A percentile compares a stretch with the other conserved stretches of the same genome.
phyloP scores from a whole-genome alignment of 2,329 filamentous ascomycete species.

The Coniochaeta sp. region DNA sequence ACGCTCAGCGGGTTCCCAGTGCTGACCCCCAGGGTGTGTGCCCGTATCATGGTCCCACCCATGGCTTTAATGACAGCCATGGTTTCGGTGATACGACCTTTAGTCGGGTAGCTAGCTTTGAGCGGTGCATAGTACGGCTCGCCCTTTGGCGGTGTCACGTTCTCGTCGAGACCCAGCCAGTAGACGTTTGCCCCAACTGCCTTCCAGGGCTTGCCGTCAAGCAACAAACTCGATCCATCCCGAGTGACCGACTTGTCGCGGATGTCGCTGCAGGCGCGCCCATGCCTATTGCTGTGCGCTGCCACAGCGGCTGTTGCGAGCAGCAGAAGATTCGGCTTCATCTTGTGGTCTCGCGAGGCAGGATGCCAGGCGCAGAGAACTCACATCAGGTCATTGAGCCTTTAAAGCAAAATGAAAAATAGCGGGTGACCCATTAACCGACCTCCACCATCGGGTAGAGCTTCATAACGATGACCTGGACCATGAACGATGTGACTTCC shows the following conservation, averaged over 20 bases:
- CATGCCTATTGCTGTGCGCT: not conserved
- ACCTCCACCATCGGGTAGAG: not conserved
- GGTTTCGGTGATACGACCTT: conserved; percentile 34
- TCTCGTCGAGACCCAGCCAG: conserved; percentile 43
- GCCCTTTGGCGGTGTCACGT: conserved; percentile 33
- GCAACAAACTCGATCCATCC: conserved; percentile 24
- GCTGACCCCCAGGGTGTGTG: conserved; percentile 37
- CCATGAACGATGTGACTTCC: not conserved
- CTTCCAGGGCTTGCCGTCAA: conserved; percentile 31
- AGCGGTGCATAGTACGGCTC: conserved; percentile 34
- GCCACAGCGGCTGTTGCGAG: not conserved
- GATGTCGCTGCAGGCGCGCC: conserved; percentile 4
- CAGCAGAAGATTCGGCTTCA: conserved; percentile 2
- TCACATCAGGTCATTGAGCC: not conserved
- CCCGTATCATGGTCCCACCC: conserved; percentile 35
- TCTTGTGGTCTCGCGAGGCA: not conserved
- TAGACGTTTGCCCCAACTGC: conserved; percentile 40
- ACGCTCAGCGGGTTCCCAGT: conserved; percentile 39
- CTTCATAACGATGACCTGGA: not conserved
- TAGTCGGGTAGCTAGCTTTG: conserved; percentile 37
- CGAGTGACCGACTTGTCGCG: conserved; percentile 22
- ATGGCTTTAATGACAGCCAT: conserved; percentile 36
- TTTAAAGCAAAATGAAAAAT: no score
- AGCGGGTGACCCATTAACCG: not conserved
- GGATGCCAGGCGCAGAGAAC: not conserved